Percentiles rank a stretch among this genome's conserved stretches.
These are phyloP conservation scores for Chenopodium quinoa DNA, from an alignment of 148 eudicot species.

Conservation along the genomic window DNA sequence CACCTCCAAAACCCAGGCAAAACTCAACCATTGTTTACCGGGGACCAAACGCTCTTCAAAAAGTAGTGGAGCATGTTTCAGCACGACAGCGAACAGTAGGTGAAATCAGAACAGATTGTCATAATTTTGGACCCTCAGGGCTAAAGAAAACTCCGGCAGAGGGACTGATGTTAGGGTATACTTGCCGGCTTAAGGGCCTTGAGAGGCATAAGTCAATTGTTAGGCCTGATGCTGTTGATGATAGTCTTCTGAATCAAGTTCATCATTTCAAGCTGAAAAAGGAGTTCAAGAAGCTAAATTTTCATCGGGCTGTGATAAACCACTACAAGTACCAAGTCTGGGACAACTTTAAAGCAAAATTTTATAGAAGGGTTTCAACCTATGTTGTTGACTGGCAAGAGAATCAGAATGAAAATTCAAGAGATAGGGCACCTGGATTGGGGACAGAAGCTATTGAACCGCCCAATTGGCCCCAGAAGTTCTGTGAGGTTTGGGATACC, in stretches of 20 bases:
- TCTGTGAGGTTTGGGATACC: conserved; percentile 93
- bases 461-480: conserved; percentile 55
- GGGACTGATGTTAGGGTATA: conserved; percentile 80
- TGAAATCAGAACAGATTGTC: conserved; percentile 83
- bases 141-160: conserved; percentile 46
- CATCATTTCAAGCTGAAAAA: conserved; percentile 78
- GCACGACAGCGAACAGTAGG: conserved; percentile 36
- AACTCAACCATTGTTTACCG: conserved; percentile 21
- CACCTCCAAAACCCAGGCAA: conserved; percentile 31
- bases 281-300: conserved; percentile 48
- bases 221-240: conserved; percentile 66
- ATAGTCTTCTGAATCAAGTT: conserved; percentile 69
- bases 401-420: conserved; percentile 77
- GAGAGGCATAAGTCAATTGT: conserved; percentile 96
- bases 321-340: conserved; percentile 96
- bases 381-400: conserved; percentile 94
- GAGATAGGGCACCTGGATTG: conserved; percentile 89
- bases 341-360: conserved; percentile 80
- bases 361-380: conserved; percentile 86
- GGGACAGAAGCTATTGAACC: conserved; percentile 95
- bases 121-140: conserved; percentile 94
- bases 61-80: conserved; percentile 51
- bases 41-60: conserved; percentile 45
- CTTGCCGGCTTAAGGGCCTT: conserved; percentile 76
- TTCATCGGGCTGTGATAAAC: conserved; percentile 60